Evolutionary conservation across 192 early-diverging fungal genomes (phyloP).

Genomic region (Linnemannia exigua): DNA sequence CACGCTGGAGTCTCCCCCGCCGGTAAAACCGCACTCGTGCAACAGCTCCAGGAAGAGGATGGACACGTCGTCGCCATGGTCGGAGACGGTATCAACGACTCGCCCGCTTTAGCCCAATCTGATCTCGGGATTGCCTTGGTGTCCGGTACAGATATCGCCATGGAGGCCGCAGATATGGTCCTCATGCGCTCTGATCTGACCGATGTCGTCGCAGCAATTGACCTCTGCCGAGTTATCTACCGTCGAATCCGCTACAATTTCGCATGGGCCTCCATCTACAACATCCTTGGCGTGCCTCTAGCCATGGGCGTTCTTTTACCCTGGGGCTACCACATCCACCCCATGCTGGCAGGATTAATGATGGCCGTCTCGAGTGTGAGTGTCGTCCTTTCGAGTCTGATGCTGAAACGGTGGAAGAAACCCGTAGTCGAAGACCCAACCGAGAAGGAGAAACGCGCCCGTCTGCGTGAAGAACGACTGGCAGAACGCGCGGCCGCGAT

Average conservation of each 20-base stretch:
- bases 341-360: constrained; percentile 93
- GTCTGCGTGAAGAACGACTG: constrained; percentile 2
- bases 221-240: constrained; percentile 87
- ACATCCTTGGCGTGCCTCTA: constrained; percentile 87
- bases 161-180: constrained; percentile 93
- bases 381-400: constrained; percentile 87
- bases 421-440: constrained; percentile 29
- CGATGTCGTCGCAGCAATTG: constrained; percentile 88
- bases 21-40: constrained; percentile 86
- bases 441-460: constrained; percentile 2
- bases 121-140: constrained; percentile 90
- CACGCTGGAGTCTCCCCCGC: constrained; percentile 92
- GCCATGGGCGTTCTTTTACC: constrained; percentile 94
- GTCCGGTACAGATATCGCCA: constrained; percentile 94
- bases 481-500: background rate
- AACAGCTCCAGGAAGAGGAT: constrained; percentile 67
- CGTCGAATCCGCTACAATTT: constrained; percentile 87
- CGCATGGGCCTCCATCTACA: constrained; percentile 90
- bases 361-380: constrained; percentile 93
- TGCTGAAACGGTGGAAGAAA: constrained; percentile 76
- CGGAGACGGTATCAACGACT: constrained; percentile 96
- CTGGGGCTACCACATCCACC: constrained; percentile 84
- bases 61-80: constrained; percentile 86
- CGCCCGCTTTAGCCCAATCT: constrained; percentile 85
- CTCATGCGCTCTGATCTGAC: constrained; percentile 89